A percentile compares a stretch with the other conserved stretches of the same genome.
These are phyloP conservation scores for Alternaria ventricosa DNA, from an alignment of 2,329 filamentous ascomycete species.

Conservation along the genomic window DNA sequence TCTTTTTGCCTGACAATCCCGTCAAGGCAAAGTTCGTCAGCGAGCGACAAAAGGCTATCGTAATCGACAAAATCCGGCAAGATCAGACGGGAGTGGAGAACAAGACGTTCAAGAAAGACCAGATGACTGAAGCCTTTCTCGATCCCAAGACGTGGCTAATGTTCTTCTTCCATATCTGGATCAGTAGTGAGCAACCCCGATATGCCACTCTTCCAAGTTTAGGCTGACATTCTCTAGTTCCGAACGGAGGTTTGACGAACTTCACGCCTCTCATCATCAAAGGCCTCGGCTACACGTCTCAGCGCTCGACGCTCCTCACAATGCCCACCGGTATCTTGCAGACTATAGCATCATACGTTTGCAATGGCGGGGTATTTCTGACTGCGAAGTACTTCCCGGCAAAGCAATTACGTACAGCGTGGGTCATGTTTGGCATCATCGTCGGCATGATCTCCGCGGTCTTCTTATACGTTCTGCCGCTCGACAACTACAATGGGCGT, in stretches of 20 bases:
- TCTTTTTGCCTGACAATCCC: conserved; percentile 49
- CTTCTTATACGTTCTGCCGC: conserved; percentile 36
- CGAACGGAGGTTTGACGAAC: conserved; percentile 47
- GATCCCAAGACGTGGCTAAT: conserved; percentile 51
- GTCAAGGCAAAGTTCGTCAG: conserved; percentile 46
- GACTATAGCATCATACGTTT: conserved; percentile 45
- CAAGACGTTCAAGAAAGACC: conserved; percentile 53
- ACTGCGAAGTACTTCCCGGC: conserved; percentile 34
- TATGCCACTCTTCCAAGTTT: background rate
- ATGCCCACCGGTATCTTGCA: conserved; percentile 42
- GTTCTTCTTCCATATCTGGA: conserved; percentile 41
- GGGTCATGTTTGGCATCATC: conserved; percentile 39
- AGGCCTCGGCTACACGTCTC: conserved; percentile 46
- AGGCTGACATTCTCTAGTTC: conserved; percentile 6
- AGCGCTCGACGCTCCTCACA: conserved; percentile 32
- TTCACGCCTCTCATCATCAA: conserved; percentile 39
- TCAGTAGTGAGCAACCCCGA: conserved; percentile 7
- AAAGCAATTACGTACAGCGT: conserved; percentile 24
- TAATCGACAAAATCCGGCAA: conserved; percentile 42
- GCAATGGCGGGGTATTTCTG: conserved; percentile 49
- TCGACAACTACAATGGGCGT: conserved; percentile 30
- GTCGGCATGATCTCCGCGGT: conserved; percentile 32
- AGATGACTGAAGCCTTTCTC: conserved; percentile 52
- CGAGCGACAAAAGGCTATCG: conserved; percentile 42
- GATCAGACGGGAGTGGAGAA: conserved; percentile 58